Evolutionary conservation across 176 grass and related monocot species (phyloP), one percentile per base, ranked within the genome.

Genomic region (Neostapfia colusana): DNA sequence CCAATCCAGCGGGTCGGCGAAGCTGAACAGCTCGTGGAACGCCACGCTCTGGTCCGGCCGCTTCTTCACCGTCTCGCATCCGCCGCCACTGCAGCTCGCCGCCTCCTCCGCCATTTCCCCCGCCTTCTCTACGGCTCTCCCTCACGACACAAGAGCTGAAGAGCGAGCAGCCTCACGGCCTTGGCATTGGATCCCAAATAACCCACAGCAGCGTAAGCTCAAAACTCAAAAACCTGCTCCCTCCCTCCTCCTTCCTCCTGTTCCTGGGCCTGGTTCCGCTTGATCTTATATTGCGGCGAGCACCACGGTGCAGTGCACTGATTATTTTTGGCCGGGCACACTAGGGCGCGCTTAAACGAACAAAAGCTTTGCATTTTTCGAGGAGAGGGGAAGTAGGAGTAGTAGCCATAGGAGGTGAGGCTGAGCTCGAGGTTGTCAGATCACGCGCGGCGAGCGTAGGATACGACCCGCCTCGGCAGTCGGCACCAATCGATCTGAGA

Each of bases 1-100:
- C 80, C 79, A 90, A 65, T 97, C 93, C 34, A 87, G 77, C 54
- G 79, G 72, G 66, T 97, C 93, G 10, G 93, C 93, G 70, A 97
- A 97, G 56, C 83, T 63, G 74, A 97, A 91, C 14, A 97, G 88
- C 81, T 97, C 86, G 62, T 81, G 81, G 86, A 97, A 93, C 37
- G 88, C 78, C 10, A 88, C 84, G 63, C 79, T 91, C 85, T 89
- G 85, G 23, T 86, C 88, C 4, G 83, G 71, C 66, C 78, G 76
- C 82, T 90, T 93, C 85, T 90, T 90, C 27, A 83, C 83, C 56
- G 65, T 48, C 21, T 65, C 75, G 61, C 61, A 65, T 13, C 75
- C 74, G 5, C 27, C 71, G 75, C 85, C 2, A 65, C 59, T 25
- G 63, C 86, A 59, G 79, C 83, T 90, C 59, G 70, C 80, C 70